Evolutionary conservation across 106 monocot species (phyloP), one percentile per base, ranked within the genome.

Genomic region (Platanthera guangdongensis): DNA sequence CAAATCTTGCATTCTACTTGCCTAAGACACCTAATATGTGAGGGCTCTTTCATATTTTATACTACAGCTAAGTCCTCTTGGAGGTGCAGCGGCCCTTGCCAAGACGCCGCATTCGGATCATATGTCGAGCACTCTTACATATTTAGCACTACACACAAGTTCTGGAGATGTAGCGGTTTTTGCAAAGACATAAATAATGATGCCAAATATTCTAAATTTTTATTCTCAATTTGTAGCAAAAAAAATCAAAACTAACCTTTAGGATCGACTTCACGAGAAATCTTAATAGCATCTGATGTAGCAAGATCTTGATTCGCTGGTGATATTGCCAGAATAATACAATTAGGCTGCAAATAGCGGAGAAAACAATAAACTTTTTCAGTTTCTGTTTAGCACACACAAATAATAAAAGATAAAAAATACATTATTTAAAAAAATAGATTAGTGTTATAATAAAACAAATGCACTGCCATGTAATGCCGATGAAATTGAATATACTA

Each of bases 271-370:
- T 94, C 94, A 78, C 90, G 88, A 12, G 94, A 85, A 67, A 94
- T 88, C 74, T 94, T 94, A 45, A 94, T 94, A 21, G 94, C 90
- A 87, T 94, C 94, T 53, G 90, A 94, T 18, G 94, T 94, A 74
- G 94, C 94, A 80, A 94, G 90, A 81, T 94, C 94, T 78, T 94
- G 94, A 85, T 94, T 94, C 68, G 94, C 94, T 50, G 94, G 94
- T 80, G 94, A 94, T 79, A 94, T 89, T 59, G 94, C 94, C 25
- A 94, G 70, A 87, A 94, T 94, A 60, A 94, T 85, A 78, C 90
- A 91, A 76, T 94, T 94, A 52, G 94, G 94, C 94, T 94, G 81
- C 64, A 86, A 22, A 52, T 63, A 7, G 63, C 67, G 78, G 57
- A 48, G 54, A 68, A 81, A 54, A 48, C 16, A 15, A 47, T 7